These are phyloP conservation scores for Penicillium cinerascens DNA, from an alignment of 495 filamentous ascomycete species.

Conservation along the genomic window DNA sequence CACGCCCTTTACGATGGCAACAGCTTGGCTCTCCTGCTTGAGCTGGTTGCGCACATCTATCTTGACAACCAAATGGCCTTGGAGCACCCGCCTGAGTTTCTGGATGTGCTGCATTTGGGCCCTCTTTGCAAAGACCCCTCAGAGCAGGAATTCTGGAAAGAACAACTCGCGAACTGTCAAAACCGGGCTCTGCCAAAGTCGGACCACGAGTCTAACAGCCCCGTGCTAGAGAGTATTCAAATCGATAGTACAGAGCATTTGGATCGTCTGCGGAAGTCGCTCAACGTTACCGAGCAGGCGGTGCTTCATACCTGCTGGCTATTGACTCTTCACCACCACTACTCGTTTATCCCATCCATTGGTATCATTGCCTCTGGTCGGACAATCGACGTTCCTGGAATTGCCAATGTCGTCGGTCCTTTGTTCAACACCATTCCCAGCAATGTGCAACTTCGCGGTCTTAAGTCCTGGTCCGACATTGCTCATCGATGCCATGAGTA, in stretches of 20 bases:
- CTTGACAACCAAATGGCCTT: background rate
- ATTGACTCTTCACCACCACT: conserved; percentile 35
- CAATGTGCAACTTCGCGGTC: conserved; percentile 45
- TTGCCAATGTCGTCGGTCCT: conserved; percentile 73
- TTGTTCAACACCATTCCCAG: conserved; percentile 87
- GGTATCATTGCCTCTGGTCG: conserved; percentile 47
- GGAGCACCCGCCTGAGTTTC: conserved; percentile 24
- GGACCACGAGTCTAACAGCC: conserved; percentile 1
- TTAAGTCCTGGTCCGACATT: conserved; percentile 33
- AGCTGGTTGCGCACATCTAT: conserved; percentile 47
- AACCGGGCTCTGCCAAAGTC: conserved; percentile 24
- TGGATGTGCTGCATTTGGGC: conserved; percentile 44
- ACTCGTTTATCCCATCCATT: conserved; percentile 24
- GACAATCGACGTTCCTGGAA: conserved; percentile 47
- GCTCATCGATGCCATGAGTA: conserved; percentile 35
- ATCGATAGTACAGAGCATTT: conserved; percentile 14
- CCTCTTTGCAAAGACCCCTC: conserved; percentile 34
- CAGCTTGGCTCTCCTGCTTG: conserved; percentile 65
- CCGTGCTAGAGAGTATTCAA: conserved; percentile 15
- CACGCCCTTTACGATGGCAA: conserved; percentile 88
- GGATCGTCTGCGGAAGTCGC: conserved; percentile 21
- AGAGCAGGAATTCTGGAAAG: conserved; percentile 65
- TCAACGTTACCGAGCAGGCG: conserved; percentile 42
- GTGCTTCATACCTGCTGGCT: conserved; percentile 40
- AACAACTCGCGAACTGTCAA: conserved; percentile 46